Conservation (phyloP, 225 moss, liverwort and hornwort species). For the Sphagnum contortum region DNA sequence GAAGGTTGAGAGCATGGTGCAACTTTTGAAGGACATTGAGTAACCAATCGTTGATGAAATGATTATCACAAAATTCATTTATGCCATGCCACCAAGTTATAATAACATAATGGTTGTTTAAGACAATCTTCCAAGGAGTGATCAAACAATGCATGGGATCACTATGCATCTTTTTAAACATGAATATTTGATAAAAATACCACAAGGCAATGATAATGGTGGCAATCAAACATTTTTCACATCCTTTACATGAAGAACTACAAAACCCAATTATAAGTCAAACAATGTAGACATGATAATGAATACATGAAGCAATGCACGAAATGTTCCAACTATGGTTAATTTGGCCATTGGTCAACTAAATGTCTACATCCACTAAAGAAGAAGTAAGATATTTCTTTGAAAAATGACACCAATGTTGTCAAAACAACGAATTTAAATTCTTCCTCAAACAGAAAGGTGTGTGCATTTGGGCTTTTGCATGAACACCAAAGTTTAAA, state of each 20-base stretch:
- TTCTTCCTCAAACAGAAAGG: no score
- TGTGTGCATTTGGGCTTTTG: no score
- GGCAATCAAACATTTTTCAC: conserved; percentile 3
- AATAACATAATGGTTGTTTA: neutral
- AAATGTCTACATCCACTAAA: no score
- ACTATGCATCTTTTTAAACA: neutral
- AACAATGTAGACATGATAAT: neutral
- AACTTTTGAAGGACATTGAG: neutral
- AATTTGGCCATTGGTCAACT: neutral
- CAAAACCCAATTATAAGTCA: neutral
- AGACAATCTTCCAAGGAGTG: neutral
- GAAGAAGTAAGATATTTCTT: no score
- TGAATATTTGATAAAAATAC: neutral
- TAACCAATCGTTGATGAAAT: fast-evolving
- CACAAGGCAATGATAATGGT: neutral
- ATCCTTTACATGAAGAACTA: no score
- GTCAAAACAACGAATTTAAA: no score
- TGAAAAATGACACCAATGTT: no score
- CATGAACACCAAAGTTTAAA: no score
- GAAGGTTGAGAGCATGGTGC: neutral
- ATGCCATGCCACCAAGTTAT: neutral
- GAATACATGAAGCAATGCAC: neutral
- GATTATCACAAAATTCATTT: neutral
- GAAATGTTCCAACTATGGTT: neutral
- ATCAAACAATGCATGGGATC: neutral